Evolutionary conservation across 2,329 filamentous ascomycete species (phyloP), one percentile per base, ranked within the genome.

Genomic region (Ophiostoma tasmaniense): DNA sequence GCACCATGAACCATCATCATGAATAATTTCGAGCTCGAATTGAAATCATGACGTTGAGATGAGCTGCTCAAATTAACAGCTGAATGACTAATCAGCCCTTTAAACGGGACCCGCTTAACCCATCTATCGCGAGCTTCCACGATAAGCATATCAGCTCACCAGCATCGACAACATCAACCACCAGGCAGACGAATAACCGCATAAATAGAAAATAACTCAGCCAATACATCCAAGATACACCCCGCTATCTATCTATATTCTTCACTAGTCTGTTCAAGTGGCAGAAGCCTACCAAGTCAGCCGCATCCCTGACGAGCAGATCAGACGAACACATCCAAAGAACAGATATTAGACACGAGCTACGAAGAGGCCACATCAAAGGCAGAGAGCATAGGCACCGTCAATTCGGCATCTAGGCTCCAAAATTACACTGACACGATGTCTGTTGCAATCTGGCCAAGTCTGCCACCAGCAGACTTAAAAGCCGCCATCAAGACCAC

Each of bases 371-470:
- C n/a, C 45, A 50, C 17, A 20, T 50, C 17, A 14, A 20, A 61
- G 14, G 8, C 11, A 20, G 14, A 61, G 25, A 5, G 7, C 13
- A 7, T 33, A 61, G 8, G 33, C 33, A 33, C 33, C 33, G 33
- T 33, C 33, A 8, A 22, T 20, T 55, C 55, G 13, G 4, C 10
- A 10, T 28, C 55, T 61, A 61, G 55, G 25, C 55, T 28, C 25
- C 55, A 1, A 7, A 7, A 30, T 30, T 25, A 61, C 1, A 3
- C 22, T 67, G 68, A 69, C 68, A 76, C 71, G 72, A 87, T 87
- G 85, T 85, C 85, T 71, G 77, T 87, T 73, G 83, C 82, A 73
- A 82, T 87, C 79, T 87, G 84, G 84, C 85, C 85, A 76, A 80
- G 80, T 73, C 76, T 87, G 69, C 77, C 83, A 67, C 80, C 81